Percentiles rank a stretch among this genome's conserved stretches.
Conservation (phyloP, 106 monocot genomes). For the Alisma plantagoaquatica region DNA sequence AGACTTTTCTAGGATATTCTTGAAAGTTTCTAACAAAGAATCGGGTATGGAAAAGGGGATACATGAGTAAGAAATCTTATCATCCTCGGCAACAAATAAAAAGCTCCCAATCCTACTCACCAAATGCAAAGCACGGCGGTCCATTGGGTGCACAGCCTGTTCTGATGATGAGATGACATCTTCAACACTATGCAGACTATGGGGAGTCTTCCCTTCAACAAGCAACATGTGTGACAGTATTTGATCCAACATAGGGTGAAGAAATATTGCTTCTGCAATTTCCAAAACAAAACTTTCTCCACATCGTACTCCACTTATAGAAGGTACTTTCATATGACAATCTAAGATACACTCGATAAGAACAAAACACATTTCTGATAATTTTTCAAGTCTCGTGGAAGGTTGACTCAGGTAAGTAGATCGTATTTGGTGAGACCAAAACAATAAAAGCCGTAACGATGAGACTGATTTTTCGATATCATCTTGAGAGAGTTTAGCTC, state of each 20-base stretch:
- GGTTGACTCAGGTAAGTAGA: constrained; percentile 23
- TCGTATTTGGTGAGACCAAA: constrained; percentile 60
- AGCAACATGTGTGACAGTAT: constrained; percentile 35
- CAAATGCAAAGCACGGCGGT: constrained; percentile 33
- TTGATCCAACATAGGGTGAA: constrained; percentile 51
- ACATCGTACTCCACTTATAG: constrained; percentile 6
- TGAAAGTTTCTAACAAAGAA: constrained; percentile 25
- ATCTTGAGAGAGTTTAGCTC: constrained; percentile 34
- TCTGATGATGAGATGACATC: constrained; percentile 20
- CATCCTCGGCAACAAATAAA: constrained; percentile 13
- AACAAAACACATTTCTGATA: constrained; percentile 33
- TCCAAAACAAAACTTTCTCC: constrained; percentile 18
- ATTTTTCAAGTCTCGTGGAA: constrained; percentile 28
- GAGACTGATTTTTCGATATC: constrained; percentile 22
- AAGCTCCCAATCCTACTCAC: constrained; percentile 27
- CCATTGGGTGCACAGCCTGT: constrained; percentile 33
- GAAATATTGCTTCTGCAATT: constrained; percentile 42
- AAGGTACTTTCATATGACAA: constrained; percentile 15
- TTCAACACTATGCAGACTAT: constrained; percentile 12
- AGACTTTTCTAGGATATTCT: constrained; percentile 24
- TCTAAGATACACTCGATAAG: constrained; percentile 43
- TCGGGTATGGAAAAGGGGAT: constrained; percentile 8
- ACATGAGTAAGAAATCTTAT: constrained; percentile 6
- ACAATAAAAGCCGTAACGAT: constrained; percentile 41
- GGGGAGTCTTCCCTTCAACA: neutral